phyloP scores from a whole-genome alignment of 306 rosid species.

The Vigna hirtella region DNA sequence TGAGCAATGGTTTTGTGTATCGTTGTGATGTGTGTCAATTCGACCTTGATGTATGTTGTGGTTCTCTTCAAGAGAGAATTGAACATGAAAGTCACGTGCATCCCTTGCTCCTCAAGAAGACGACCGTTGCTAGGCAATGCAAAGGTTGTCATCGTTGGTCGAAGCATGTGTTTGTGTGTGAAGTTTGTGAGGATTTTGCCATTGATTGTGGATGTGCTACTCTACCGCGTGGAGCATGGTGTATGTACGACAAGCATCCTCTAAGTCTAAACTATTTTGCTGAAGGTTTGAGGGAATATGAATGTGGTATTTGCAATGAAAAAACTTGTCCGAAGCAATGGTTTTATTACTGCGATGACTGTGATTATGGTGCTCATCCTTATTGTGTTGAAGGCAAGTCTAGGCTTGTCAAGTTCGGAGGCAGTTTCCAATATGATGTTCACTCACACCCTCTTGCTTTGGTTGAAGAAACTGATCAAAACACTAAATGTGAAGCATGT shows the following conservation, averaged over 20 bases:
- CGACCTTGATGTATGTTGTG: constrained; percentile 25
- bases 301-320: constrained; percentile 40
- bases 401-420: neutral
- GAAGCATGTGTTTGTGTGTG: constrained; percentile 24
- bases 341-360: constrained; percentile 40
- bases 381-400: neutral
- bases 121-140: constrained; percentile 7
- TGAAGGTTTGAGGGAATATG: constrained; percentile 10
- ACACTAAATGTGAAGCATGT: neutral
- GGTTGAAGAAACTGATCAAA: neutral
- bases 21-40: constrained; percentile 28
- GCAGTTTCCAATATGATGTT: constrained; percentile 10
- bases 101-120: constrained; percentile 8
- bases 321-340: constrained; percentile 2
- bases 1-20: constrained; percentile 27
- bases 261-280: constrained; percentile 15
- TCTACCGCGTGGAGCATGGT: constrained; percentile 34
- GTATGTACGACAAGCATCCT: constrained; percentile 37
- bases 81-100: constrained; percentile 6
- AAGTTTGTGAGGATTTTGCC: constrained; percentile 42
- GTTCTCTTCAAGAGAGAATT: constrained; percentile 13
- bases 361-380: constrained; percentile 8
- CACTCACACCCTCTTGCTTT: constrained; percentile 19
- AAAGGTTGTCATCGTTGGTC: constrained; percentile 22
- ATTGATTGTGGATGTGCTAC: constrained; percentile 38